These are phyloP conservation scores for rapeseed (Brassica napus) DNA, from an alignment of 345 rosid genomes.

Conservation along the genomic window Da-Ae NC_063436.1:14131001-14131500, in stretches of 20 bases:
- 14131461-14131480: constrained; percentile 94
- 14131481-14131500: constrained; percentile 91
- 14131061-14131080: not conserved
- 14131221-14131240: constrained; percentile 94
- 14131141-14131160: constrained; percentile 80
- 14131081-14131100: not conserved
- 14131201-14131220: constrained; percentile 81
- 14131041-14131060: constrained; percentile 11
- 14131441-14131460: constrained; percentile 89
- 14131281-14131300: not conserved
- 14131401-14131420: constrained; percentile 71
- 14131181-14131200: constrained; percentile 91
- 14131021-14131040: constrained; percentile 1
- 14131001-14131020: constrained; percentile 79
- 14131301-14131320: not conserved
- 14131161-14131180: constrained; percentile 94
- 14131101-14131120: constrained; percentile 84
- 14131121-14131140: constrained; percentile 72
- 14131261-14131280: constrained; percentile 2
- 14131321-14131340: not conserved
- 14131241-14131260: constrained; percentile 64
- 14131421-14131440: constrained; percentile 86
- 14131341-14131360: not conserved
- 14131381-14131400: not conserved
- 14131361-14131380: not conserved